A percentile compares a stretch with the other conserved stretches of the same genome.
Evolutionary conservation across 1,139 yeast species (phyloP).

Genomic region (Saccharomyces hybrid): DNA sequence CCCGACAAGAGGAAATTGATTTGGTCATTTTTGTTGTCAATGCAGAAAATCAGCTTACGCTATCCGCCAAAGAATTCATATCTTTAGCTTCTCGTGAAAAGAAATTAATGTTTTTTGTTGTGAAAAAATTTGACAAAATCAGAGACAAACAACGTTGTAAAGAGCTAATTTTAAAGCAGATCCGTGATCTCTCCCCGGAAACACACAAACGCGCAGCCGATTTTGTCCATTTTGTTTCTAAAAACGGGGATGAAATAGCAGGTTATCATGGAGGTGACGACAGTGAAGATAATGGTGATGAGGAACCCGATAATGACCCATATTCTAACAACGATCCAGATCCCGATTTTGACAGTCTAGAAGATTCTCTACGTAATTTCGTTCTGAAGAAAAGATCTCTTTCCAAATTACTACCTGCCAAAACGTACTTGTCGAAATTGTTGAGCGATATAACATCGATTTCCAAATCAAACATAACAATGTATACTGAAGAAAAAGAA

Average conservation of each 20-base stretch:
- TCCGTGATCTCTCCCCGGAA: conserved; percentile 82
- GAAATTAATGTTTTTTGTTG: conserved; percentile 86
- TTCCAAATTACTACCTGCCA: conserved; percentile 88
- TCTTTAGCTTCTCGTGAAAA: conserved; percentile 88
- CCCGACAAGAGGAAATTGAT: conserved; percentile 96
- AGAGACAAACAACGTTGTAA: conserved; percentile 72
- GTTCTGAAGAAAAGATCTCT: conserved; percentile 81
- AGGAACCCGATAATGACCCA: conserved; percentile 31
- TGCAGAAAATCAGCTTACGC: conserved; percentile 92
- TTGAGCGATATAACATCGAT: conserved; percentile 57
- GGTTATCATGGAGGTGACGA: conserved; percentile 34
- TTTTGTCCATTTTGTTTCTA: conserved; percentile 90
- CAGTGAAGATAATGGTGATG: conserved; percentile 37
- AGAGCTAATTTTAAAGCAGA: conserved; percentile 72
- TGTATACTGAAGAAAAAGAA: conserved; percentile 44
- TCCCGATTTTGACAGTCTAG: conserved; percentile 77
- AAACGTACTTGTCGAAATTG: conserved; percentile 66
- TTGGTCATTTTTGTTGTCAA: conserved; percentile 91
- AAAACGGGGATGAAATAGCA: conserved; percentile 39
- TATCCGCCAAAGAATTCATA: conserved; percentile 90
- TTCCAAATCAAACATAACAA: conserved; percentile 52
- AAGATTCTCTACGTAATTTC: conserved; percentile 76
- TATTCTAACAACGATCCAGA: conserved; percentile 22
- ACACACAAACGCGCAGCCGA: conserved; percentile 80
- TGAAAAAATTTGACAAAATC: conserved; percentile 83